Evolutionary conservation across 208 protist genomes (phyloP).

Genomic region (Angomonas ambiguus): DNA sequence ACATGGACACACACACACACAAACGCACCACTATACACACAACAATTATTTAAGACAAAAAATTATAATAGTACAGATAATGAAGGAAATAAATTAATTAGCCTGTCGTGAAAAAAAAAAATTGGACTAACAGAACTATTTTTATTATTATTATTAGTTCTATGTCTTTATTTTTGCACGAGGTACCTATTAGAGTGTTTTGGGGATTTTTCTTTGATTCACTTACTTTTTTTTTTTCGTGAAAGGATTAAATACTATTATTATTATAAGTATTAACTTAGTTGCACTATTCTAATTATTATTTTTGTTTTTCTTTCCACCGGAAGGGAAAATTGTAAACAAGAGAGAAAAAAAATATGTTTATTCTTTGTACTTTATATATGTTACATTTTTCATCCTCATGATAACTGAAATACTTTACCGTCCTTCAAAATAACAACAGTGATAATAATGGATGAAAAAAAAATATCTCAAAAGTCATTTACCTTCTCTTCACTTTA

Average conservation of each 20-base stretch:
- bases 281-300: background rate
- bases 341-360: conserved; percentile 2
- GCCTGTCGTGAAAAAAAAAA: background rate
- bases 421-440: no score
- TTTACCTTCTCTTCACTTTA: conserved; percentile 7
- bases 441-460: no score
- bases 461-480: background rate
- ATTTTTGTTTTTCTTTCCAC: conserved; percentile 2
- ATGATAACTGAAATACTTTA: background rate
- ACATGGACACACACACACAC: conserved; percentile 10
- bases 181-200: background rate
- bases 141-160: background rate
- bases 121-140: background rate
- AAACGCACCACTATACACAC: background rate
- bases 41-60: background rate
- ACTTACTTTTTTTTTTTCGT: conserved; percentile 1
- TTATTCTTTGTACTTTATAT: conserved; percentile 8
- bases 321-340: background rate
- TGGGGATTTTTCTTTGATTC: background rate
- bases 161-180: background rate
- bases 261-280: background rate
- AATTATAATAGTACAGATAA: background rate
- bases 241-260: no score
- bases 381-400: background rate
- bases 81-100: background rate